Base-by-base conservation (phyloP, 1,139 yeast species). In the Arxiozyma bovina region DNA sequence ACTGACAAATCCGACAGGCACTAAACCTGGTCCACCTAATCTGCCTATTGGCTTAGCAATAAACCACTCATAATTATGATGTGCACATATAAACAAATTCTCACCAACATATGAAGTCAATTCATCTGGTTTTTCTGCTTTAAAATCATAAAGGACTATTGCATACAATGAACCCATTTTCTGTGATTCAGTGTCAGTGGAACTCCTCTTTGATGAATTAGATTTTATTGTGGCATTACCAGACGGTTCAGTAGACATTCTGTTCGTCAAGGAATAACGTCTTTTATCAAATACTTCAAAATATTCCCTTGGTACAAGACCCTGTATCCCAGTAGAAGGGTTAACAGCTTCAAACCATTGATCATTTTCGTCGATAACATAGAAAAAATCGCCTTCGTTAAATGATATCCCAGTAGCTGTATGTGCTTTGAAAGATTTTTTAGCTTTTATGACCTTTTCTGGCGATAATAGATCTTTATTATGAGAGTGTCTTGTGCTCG, bases 11-110 rank as follows among this genome's bases (percentile, higher is more conserved):
- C 89, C 81, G 4, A 88, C 94, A 0, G 99, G 99, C 15, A 93
- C 95, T 55, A 93, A 76, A 0, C 99, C 99, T 0, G 98, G 98
- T 0, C 98, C 99, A 18, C 99, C 99, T 51, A 93, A 76, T 53
- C 97, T 77, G 58, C 94, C 95, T 53, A 93, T 87, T 8, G 97
- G 97, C 69, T 93, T 93, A 17, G 98, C 98, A 56, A 93, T 94
- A 65, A 90, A 91, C 99, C 99, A 93, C 71, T 93, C 99, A 62
- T 78, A 88, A 57, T 89, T 93, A 66, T 93, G 95, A 71, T 91
- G 97, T 2, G 99, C 99, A 71, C 96, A 93, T 20, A 93, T 82
- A 45, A 90, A 87, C 61, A 93, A 79, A 63, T 88, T 86, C 66
- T 93, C 99, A 42, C 97, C 98, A 0, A 88, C 89, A 41, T 71